A percentile compares a stretch with the other conserved stretches of the same genome.
phyloP scores from a whole-genome alignment of 441 rosid genomes.

The Aleurites moluccanus region DNA sequence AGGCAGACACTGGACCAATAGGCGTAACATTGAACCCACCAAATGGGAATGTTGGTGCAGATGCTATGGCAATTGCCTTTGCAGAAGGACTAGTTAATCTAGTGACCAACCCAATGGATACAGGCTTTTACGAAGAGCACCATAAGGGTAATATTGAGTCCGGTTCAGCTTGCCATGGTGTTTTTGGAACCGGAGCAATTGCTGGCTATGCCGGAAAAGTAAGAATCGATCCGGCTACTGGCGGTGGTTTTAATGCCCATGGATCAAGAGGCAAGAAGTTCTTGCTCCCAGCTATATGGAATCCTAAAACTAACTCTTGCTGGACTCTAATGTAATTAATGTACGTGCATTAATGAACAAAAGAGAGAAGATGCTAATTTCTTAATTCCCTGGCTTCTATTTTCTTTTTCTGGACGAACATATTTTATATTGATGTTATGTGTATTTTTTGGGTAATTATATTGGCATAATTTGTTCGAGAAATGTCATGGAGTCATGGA shows the following conservation, averaged over 20 bases:
- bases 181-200: conserved; percentile 47
- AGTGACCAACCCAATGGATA: conserved; percentile 40
- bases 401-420: no score
- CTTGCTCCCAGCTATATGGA: conserved; percentile 64
- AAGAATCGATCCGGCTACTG: conserved; percentile 38
- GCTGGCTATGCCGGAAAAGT: conserved; percentile 40
- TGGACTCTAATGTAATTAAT: conserved; percentile 35
- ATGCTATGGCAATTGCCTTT: conserved; percentile 53
- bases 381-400: not conserved
- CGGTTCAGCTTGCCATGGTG: conserved; percentile 38
- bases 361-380: not conserved
- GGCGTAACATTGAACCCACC: conserved; percentile 53
- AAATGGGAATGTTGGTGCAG: conserved; percentile 52
- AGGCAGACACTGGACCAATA: conserved; percentile 36
- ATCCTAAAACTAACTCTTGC: conserved; percentile 41
- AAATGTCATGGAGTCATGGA: no score
- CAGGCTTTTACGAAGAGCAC: conserved; percentile 22
- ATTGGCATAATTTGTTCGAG: no score
- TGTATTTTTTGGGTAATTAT: no score
- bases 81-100: conserved; percentile 51
- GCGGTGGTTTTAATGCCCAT: conserved; percentile 50
- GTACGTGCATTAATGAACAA: no score
- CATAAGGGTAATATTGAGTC: conserved; percentile 24
- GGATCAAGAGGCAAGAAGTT: conserved; percentile 49
- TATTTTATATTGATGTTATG: no score